A percentile compares a stretch with the other conserved stretches of the same genome.
phyloP scores from a whole-genome alignment of 192 early-diverging fungal species.

The Chytriomyces sp. region DNA sequence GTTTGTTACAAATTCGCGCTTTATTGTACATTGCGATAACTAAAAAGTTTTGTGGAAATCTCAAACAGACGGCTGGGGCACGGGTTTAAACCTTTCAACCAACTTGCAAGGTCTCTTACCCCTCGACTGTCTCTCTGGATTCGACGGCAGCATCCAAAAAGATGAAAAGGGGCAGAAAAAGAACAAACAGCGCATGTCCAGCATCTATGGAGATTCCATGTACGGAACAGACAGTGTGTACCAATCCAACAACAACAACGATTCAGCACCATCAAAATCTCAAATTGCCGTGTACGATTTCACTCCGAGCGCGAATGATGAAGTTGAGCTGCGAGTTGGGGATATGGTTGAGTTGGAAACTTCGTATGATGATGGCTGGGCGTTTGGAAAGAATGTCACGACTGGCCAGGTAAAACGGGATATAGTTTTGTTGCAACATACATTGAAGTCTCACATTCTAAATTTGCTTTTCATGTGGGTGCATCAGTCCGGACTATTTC shows the following conservation, averaged over 20 bases:
- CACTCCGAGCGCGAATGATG: conserved; percentile 16
- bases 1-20: neutral
- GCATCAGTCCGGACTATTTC: conserved; percentile 19
- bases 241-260: no score
- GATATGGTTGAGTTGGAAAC: conserved; percentile 7
- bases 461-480: no score
- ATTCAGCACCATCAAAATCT: neutral
- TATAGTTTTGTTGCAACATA: neutral
- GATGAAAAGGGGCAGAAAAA: conserved; percentile 26
- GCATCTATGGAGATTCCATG: conserved; percentile 9
- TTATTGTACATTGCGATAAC: no score
- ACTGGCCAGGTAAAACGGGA: neutral
- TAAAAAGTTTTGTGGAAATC: conserved; percentile 3
- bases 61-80: conserved; percentile 54
- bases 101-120: conserved; percentile 55
- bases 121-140: conserved; percentile 47
- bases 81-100: conserved; percentile 54
- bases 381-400: neutral
- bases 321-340: conserved; percentile 27
- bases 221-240: neutral
- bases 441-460: neutral
- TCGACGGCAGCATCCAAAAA: neutral
- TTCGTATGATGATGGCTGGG: conserved; percentile 9
- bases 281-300: conserved; percentile 17
- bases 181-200: conserved; percentile 23